These are phyloP conservation scores for Leucosporidium scottii DNA, from an alignment of 768 basidiomycete genomes.

Conservation along the genomic window DNA sequence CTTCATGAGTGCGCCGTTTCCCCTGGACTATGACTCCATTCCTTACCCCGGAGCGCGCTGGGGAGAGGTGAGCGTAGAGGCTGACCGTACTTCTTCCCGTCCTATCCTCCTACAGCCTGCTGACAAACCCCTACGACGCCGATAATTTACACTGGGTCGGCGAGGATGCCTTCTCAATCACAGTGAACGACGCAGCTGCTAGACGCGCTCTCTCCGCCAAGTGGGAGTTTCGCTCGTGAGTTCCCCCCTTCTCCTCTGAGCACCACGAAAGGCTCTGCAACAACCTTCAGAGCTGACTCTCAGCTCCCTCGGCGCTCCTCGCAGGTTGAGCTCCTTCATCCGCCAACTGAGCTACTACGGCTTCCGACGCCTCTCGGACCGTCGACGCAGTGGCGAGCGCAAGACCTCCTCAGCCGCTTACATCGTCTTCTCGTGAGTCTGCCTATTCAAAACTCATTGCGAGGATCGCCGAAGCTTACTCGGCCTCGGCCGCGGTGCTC, in stretches of 20 bases:
- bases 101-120: conserved; percentile 3
- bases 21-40: background rate
- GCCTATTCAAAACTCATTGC: too few relatives aligned
- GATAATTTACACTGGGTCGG: conserved; percentile 13
- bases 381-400: conserved; percentile 21
- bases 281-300: too few relatives aligned
- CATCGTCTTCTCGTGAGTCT: conserved; percentile 20
- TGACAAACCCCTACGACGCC: conserved; percentile 18
- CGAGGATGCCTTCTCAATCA: conserved; percentile 19
- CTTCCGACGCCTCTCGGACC: conserved; percentile 26
- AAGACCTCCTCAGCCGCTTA: conserved; percentile 7
- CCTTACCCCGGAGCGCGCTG: background rate
- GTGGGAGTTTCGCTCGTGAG: conserved; percentile 25
- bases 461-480: too few relatives aligned
- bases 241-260: background rate
- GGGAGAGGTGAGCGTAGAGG: too few relatives aligned
- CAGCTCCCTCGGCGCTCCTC: background rate
- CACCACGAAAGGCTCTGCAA: too few relatives aligned
- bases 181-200: conserved; percentile 12
- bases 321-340: conserved; percentile 28
- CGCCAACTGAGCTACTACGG: conserved; percentile 15
- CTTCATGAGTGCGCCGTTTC: conserved; percentile 12
- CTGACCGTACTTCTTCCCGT: too few relatives aligned
- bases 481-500: too few relatives aligned
- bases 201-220: conserved; percentile 16